Evolutionary conservation across 306 rosid species (phyloP), one percentile per base, ranked within the genome.

Genomic region (Hippophae tibetana): DNA sequence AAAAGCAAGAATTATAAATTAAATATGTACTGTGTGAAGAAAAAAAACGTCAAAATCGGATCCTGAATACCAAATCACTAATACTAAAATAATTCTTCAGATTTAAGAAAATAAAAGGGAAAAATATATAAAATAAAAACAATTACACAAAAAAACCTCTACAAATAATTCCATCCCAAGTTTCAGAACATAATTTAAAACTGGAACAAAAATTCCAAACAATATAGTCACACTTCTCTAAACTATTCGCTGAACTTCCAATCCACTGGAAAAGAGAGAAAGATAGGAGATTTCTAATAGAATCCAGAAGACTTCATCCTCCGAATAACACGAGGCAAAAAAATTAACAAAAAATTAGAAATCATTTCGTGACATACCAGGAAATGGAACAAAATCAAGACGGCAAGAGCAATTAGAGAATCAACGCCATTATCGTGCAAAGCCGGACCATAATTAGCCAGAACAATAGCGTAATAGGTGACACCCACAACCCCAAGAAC

Each of bases 401-500:
- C 90, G 60, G 14, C 43, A 56, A 82, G 1, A 47, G 97, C 79
- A 72, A 84, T 56, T 69, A 89, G 55, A 57, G 68, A 86, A 76
- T 86, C 90, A 68, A 84, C 73, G 58, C 90, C 88, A 38, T 94
- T 90, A 47, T 66, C 65, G 46, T 76, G 74, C 77, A 89, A 76
- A 70, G 84, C 82, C 23, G 94, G 99, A 25, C 84, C 97, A 63
- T 88, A 93, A 65, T 72, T 93, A 12, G 95, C 84, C 78, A 93
- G 78, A 79, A 93, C 99, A 47, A 93, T 93, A 58, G 95, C 95
- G 76, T 93, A 93, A 56, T 93, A 93, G 47, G 97, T 93, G 43
- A 89, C 97, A 42, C 99, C 95, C 52, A 93, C 94, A 8, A 93
- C 99, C 43, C 99, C 99, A 54, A 93, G 99, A 55, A 93, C 99